Evolutionary conservation across 2,329 filamentous ascomycete genomes (phyloP), one percentile per base, ranked within the genome.

Genomic region (Cytospora mali): DNA sequence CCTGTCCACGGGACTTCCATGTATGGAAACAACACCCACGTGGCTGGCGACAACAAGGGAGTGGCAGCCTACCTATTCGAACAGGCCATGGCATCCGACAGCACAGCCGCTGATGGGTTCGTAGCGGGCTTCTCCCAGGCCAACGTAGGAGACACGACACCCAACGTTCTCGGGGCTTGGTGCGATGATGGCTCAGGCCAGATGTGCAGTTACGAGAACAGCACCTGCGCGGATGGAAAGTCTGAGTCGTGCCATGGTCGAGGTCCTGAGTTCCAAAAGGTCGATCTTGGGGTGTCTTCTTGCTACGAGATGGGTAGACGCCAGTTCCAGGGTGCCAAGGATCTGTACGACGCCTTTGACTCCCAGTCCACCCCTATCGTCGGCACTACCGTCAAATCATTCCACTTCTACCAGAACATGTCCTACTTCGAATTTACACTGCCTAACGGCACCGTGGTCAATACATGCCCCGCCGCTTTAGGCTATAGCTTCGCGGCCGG

Each of bases 41-140:
- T 96, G 54, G 88, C 91, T 3, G 93, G 92, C 29, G 93, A 97
- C 74, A 97, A 97, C 80, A 97, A 97, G 77, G 93, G 93, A 6
- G 89, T 97, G 6, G 93, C 93, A 0, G 91, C 92, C 4, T 86
- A 89, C 69, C 80, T 96, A 6, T 90, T 97, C 66, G 93, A 97
- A 74, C 85, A 91, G 69, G 84, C 84, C 49, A 83, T 90, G 61
- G 75, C 77, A 48, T 78, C 77, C 6, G 79, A 83, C 29, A 71
- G 76, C 3, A 79, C 78, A 13, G 87, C 85, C 51, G 81, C 85
- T 0, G 79, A 84, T 1, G 83, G 82, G 13, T 96, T 96, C 69
- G 90, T 97, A 1, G 92, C 93, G 3, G 93, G 92, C 13, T 97
- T 97, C 76, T 95, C 92, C 1, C 93, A 97, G 74, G 86, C 93